Conservation (phyloP, 345 rosid genomes). For the Atalantia buxifolia region DNA sequence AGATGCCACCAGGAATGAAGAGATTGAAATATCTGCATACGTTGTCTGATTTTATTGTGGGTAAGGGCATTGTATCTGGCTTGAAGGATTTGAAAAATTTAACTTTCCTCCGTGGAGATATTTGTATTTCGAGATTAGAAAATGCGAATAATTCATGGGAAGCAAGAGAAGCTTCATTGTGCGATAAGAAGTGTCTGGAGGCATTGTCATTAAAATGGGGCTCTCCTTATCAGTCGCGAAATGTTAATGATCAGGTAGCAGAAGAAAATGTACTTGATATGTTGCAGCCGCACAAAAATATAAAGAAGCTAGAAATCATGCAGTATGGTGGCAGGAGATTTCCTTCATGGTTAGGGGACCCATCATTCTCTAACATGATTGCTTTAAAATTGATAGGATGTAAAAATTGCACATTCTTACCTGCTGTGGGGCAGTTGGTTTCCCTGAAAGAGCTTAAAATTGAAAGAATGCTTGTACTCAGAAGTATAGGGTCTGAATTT, state of each 20-base stretch:
- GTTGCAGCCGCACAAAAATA: background rate
- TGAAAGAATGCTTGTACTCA: background rate
- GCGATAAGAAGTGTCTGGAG: background rate
- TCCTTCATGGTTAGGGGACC: background rate
- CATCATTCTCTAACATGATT: background rate
- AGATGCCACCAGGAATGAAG: slow-evolving; percentile 19
- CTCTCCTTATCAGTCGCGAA: background rate
- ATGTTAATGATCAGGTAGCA: background rate
- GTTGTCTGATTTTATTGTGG: slow-evolving; percentile 20
- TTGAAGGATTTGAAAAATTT: slow-evolving; percentile 23
- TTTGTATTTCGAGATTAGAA: slow-evolving; percentile 15
- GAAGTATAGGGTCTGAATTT: background rate
- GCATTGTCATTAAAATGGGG: background rate
- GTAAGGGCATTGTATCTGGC: slow-evolving; percentile 5
- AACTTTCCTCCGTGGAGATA: slow-evolving; percentile 17
- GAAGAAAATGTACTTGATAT: background rate
- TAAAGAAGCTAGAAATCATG: background rate
- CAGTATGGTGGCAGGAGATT: background rate
- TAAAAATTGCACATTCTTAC: background rate
- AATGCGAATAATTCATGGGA: background rate
- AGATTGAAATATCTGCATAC: slow-evolving; percentile 12
- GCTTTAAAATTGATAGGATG: background rate
- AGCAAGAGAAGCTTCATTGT: background rate
- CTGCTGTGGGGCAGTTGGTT: background rate
- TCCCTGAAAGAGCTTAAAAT: background rate